Base-by-base conservation (phyloP, 208 protist genomes). In the Plasmodiophora brassicae region DNA sequence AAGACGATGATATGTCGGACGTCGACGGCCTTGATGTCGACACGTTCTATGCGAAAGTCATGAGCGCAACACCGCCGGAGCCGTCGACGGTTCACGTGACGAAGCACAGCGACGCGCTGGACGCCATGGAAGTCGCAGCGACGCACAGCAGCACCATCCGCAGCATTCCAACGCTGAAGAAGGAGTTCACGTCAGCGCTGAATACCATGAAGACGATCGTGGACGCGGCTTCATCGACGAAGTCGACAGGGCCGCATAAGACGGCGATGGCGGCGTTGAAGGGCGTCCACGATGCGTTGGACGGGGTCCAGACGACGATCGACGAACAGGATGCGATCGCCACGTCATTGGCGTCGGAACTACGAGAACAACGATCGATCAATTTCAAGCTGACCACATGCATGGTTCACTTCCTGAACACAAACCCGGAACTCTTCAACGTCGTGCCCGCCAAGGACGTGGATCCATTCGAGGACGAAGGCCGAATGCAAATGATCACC, bases 311-410 rank as follows among this genome's bases (percentile, higher is more conserved):
- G 50, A 57, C 50, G 50, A 57, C 50, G 50, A 57, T 57, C 50
- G 50, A 57, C 50, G 65, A 78, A 5, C 65, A 78, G 65, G 5
- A 78, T 8, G 65, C 5, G 14, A 14, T 78, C 32, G 65, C n/a
- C 14, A 8, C 5, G 65, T 5, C 5, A 5, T 14, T 5, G 65
- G 65, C 65, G 5, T 14, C 32, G n/a, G 32, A 32, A 5, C 65
- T 78, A 5, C 65, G 65, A 5, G 65, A 78, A 44, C 65, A 78
- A 32, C 5, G 65, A 38, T 14, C 20, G 65, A 36, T 78, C 14
- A 78, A 78, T 32, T 5, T 78, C 14, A 78, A 78, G 41, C 65
- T 78, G 65, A 78, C 65, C 14, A 78, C 14, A n/a, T n/a, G n/a
- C n/a, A n/a, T n/a, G n/a, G n/a, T n/a, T n/a, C n/a, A n/a, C n/a